Evolutionary conservation across 2,329 filamentous ascomycete genomes (phyloP).

Genomic region (Monosporascus cannonballus): DNA sequence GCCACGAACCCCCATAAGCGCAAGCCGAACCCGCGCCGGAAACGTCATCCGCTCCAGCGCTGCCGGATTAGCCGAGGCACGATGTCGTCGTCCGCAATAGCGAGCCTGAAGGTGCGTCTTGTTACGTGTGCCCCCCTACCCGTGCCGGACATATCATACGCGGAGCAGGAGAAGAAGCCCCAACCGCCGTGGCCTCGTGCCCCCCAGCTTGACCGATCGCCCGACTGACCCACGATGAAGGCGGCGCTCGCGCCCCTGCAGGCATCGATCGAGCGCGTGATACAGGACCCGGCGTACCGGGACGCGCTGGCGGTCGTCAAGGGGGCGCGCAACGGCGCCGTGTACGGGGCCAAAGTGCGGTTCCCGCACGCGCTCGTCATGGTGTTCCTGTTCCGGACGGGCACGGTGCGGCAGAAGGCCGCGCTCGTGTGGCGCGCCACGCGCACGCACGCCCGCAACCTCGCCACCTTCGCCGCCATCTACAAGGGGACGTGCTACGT

Average conservation of each 20-base stretch:
- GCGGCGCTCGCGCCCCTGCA: conserved; percentile 27
- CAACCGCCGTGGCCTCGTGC: too few species aligned
- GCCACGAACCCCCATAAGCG: neutral
- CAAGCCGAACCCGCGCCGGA: neutral
- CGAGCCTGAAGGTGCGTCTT: conserved; percentile 4
- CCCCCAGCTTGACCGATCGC: too few species aligned
- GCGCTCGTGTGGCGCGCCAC: conserved; percentile 79
- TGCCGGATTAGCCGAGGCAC: neutral
- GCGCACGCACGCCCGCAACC: conserved; percentile 81
- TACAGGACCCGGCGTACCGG: conserved; percentile 79
- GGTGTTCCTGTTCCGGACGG: conserved; percentile 93
- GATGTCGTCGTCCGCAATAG: neutral
- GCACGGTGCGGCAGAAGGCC: conserved; percentile 76
- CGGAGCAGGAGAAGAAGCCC: too few species aligned
- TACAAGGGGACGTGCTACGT: conserved; percentile 81
- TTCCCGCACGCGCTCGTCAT: conserved; percentile 98
- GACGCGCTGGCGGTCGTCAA: conserved; percentile 82
- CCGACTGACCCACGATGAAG: too few species aligned
- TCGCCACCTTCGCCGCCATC: conserved; percentile 83
- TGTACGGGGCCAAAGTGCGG: conserved; percentile 95
- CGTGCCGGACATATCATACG: neutral
- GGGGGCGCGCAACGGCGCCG: conserved; percentile 89
- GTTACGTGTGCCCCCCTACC: too few species aligned
- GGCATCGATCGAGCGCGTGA: conserved; percentile 66
- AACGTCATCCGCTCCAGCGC: neutral